Conservation (phyloP, 768 basidiomycete species). For the Suillus variegatus region DNA sequence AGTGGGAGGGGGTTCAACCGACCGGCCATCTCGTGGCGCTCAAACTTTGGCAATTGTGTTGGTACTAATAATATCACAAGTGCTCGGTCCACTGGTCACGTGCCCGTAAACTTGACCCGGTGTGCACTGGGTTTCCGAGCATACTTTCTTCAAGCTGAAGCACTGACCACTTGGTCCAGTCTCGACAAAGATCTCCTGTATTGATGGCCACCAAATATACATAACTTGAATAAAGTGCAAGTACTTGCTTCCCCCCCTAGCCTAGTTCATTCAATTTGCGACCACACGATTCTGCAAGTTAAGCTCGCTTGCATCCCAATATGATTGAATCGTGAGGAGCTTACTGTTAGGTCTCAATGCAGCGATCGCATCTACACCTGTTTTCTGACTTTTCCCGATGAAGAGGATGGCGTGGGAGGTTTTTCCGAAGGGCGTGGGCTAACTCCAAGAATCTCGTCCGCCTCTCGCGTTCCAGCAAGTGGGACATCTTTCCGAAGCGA, state of each 20-base stretch:
- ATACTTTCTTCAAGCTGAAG: neutral
- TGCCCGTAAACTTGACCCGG: neutral
- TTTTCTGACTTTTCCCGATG: neutral
- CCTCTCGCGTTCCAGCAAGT: constrained; percentile 34
- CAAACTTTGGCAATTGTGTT: neutral
- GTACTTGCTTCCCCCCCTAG: neutral
- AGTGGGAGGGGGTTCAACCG: neutral
- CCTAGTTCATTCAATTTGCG: neutral
- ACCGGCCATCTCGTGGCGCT: neutral
- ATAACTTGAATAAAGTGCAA: neutral
- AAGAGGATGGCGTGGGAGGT: neutral
- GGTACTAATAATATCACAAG: neutral
- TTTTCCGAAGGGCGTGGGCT: neutral
- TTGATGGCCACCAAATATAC: neutral
- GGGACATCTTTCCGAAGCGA: constrained; percentile 37
- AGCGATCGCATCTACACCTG: neutral
- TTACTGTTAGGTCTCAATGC: neutral
- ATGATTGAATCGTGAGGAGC: neutral
- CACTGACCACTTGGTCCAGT: neutral
- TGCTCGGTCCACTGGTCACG: no score
- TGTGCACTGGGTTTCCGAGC: no score
- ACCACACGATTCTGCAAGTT: neutral
- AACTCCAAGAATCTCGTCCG: constrained; percentile 36
- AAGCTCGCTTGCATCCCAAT: neutral
- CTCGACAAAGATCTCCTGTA: neutral